Percentiles rank a stretch among this genome's conserved stretches.
Evolutionary conservation across 352 stramenopile species (phyloP).

Genomic region (Phytophthora brassicae): DNA sequence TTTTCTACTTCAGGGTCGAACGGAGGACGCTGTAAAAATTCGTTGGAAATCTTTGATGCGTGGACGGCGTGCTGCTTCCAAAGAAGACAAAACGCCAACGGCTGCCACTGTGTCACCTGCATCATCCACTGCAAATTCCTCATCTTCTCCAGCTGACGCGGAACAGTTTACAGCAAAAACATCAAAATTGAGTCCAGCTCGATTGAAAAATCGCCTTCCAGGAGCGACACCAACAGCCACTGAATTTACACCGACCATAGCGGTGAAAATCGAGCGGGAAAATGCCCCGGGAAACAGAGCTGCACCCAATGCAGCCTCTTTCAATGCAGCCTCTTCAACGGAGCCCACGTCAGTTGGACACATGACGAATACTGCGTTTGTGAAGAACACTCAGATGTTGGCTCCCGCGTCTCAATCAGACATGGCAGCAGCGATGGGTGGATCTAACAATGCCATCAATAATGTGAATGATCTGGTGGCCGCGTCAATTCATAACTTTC

Average conservation of each 20-base stretch:
- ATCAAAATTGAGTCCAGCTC: constrained; percentile 40
- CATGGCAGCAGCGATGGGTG: constrained; percentile 23
- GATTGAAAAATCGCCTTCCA: constrained; percentile 38
- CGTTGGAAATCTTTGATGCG: constrained; percentile 92
- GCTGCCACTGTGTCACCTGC: constrained; percentile 16
- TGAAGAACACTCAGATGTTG: constrained; percentile 30
- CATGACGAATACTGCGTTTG: constrained; percentile 24
- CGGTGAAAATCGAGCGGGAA: constrained; percentile 28
- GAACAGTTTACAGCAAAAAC: constrained; percentile 42
- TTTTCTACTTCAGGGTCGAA: constrained; percentile 69
- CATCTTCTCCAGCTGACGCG: constrained; percentile 13
- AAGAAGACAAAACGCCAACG: constrained; percentile 56
- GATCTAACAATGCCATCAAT: constrained; percentile 34
- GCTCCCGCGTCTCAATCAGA: constrained; percentile 22
- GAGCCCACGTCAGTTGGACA: constrained; percentile 7
- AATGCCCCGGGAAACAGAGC: constrained; percentile 22
- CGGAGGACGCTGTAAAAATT: constrained; percentile 93
- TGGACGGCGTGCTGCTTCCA: constrained; percentile 63
- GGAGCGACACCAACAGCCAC: constrained; percentile 9
- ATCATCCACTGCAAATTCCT: constrained; percentile 12
- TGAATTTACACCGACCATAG: constrained; percentile 1
- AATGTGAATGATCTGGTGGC: constrained; percentile 71
- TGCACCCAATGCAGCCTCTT: background rate
- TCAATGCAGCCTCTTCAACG: constrained; percentile 8
- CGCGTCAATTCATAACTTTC: constrained; percentile 75